Evolutionary conservation across 805 yeast species (phyloP).

Genomic region (Alloascoidea africana): DNA sequence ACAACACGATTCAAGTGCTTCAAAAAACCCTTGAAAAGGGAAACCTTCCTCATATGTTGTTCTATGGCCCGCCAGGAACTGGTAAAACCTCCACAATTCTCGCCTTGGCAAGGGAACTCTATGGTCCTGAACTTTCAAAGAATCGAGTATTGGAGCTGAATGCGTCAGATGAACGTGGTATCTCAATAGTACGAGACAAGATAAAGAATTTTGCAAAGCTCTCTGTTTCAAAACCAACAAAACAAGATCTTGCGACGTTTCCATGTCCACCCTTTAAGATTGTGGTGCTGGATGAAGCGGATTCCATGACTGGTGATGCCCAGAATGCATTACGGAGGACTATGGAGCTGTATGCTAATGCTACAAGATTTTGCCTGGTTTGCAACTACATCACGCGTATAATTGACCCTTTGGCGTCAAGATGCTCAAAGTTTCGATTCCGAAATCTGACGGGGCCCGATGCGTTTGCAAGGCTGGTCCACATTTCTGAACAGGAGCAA

Average conservation of each 20-base stretch:
- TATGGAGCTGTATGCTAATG: slow-evolving; percentile 79
- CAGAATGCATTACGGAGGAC: slow-evolving; percentile 92
- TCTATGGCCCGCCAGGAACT: slow-evolving; percentile 91
- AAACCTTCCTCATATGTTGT: slow-evolving; percentile 81
- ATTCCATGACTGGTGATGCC: slow-evolving; percentile 95
- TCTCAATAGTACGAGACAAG: slow-evolving; percentile 73
- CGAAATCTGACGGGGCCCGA: slow-evolving; percentile 55
- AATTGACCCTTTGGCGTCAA: slow-evolving; percentile 89
- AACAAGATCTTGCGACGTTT: slow-evolving; percentile 51
- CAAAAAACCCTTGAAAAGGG: slow-evolving; percentile 66
- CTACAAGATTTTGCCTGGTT: slow-evolving; percentile 85
- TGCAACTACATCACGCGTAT: slow-evolving; percentile 95
- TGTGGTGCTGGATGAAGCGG: slow-evolving; percentile 89
- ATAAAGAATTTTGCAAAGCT: slow-evolving; percentile 78
- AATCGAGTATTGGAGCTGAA: slow-evolving; percentile 68
- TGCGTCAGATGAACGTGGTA: slow-evolving; percentile 88
- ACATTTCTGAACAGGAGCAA: slow-evolving; percentile 39
- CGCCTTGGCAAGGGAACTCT: slow-evolving; percentile 67
- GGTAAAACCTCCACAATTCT: slow-evolving; percentile 84
- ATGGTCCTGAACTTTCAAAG: slow-evolving; percentile 56
- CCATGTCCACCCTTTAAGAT: slow-evolving; percentile 97
- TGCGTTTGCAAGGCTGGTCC: slow-evolving; percentile 53
- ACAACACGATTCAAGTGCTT: slow-evolving; percentile 71
- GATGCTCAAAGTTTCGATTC: slow-evolving; percentile 93
- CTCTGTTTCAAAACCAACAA: slow-evolving; percentile 66